Conservation (phyloP, 2,329 filamentous ascomycete genomes). For the Paecilomyces sp. region DNA sequence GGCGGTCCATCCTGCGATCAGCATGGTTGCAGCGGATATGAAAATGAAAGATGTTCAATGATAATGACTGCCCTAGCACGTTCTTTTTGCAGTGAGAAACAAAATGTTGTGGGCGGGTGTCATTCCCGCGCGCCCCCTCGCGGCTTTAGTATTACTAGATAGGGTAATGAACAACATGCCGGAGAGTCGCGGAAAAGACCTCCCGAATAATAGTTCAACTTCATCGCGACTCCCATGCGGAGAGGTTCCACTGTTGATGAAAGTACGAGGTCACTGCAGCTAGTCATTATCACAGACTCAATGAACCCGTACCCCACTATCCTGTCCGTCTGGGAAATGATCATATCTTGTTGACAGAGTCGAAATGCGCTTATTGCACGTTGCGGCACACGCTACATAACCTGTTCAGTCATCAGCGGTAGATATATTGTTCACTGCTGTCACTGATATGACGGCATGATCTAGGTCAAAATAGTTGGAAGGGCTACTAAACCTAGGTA, state of each 20-base stretch:
- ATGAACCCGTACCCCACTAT: background rate
- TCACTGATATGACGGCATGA: background rate
- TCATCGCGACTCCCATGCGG: background rate
- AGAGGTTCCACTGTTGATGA: background rate
- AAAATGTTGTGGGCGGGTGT: background rate
- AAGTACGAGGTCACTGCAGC: background rate
- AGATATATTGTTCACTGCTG: background rate
- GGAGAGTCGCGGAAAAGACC: background rate
- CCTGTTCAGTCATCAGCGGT: background rate
- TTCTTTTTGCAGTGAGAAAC: background rate
- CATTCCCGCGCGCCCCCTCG: background rate
- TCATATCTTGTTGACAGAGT: background rate
- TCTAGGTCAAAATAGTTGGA: background rate
- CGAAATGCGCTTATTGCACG: background rate
- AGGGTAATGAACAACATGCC: background rate
- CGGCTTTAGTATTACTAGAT: background rate
- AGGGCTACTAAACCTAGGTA: too few species aligned
- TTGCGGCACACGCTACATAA: background rate
- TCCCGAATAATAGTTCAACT: background rate
- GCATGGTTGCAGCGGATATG: background rate
- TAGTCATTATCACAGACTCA: background rate
- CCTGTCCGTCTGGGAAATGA: background rate
- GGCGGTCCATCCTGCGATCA: background rate
- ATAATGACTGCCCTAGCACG: background rate
- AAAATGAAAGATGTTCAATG: background rate